Evolutionary conservation across 2,329 filamentous ascomycete species (phyloP), one percentile per base, ranked within the genome.

Genomic region (Pseudonectria buxi): DNA sequence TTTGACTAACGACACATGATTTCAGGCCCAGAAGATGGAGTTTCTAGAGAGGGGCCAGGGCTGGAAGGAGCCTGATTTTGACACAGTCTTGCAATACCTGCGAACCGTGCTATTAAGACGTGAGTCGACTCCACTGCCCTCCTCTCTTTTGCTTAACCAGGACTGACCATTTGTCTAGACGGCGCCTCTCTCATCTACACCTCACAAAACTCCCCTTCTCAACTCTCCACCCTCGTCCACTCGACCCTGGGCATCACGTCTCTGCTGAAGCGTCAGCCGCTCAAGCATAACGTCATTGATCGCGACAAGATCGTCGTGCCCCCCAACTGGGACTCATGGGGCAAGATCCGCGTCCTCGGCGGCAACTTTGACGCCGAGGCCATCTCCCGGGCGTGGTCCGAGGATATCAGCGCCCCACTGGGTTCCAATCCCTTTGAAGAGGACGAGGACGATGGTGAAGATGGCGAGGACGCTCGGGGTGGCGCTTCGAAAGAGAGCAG

Each of bases 281-380:
- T 94, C 15, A 92, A 87, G 63, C 84, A 89, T 58, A 94, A 95
- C 51, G 85, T 94, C 41, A 92, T 94, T 47, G 92, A 92, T 63
- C 76, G 90, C 40, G 89, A 95, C 60, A 94, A 94, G 69, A 89
- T 98, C 36, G 72, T 95, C 5, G 85, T 98, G 1, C 90, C 90
- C 2, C 84, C 89, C 12, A 95, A 95, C 59, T 98, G 92, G 92
- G 92, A 98, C 61, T 95, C 89, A 0, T 95, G 88, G 86, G 89
- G 88, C 40, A 98, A 96, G 64, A 95, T 98, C 41, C 76, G 90
- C 28, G 87, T 96, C 29, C 69, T 96, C 18, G 78, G 87, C 35
- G 92, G 95, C 55, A 86, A 82, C 0, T 96, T 96, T 51, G 87
- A 96, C 47, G 86, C 94, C 14, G 92, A 98, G 65, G 75, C 76